Evolutionary conservation across 306 rosid genomes (phyloP), one percentile per base, ranked within the genome.

Genomic region (Ormosia semicastrata): DNA sequence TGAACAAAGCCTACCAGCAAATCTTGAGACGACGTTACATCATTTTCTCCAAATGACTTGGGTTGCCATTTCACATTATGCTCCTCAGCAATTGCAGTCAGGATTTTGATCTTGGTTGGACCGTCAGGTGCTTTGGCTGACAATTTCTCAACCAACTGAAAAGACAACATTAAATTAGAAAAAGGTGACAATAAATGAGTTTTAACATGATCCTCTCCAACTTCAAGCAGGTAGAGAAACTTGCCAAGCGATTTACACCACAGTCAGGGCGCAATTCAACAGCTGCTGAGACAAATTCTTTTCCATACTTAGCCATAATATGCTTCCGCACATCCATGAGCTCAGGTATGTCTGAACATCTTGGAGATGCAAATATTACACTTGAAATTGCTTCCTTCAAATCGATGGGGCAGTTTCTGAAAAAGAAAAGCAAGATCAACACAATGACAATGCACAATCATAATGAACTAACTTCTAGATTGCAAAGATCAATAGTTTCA

Each of bases 341-440:
- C 86, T 92, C 95, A 0, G 92, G 90, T 76, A 92, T 32, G 46
- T 92, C 94, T 2, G 83, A 86, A 78, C 97, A 90, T 85, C 94
- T 87, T 43, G 89, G 93, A 7, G 94, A 78, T 56, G 97, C 94
- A 86, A 89, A 90, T 77, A 92, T 73, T 53, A 89, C 86, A 70
- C 97, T 88, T 24, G 94, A 7, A 73, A 90, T 81, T 70, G 97
- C 93, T 87, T 92, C 97, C 88, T 92, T 90, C 85, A 92, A 82
- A 73, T 92, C 94, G 4, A 88, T 76, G 17, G 94, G 97, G 82
- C 97, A 90, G 63, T 77, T 82, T 82, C 97, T 90, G 88, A 56
- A 44, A 69, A 34, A 10, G 8, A 49, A 36, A 8, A 66, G 49
- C 14, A 75, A 57, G 53, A 24, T 24, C 41, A 49, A 73, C 14